Conservation (phyloP, 495 filamentous ascomycete species). For the Filosporella fistucella region DNA sequence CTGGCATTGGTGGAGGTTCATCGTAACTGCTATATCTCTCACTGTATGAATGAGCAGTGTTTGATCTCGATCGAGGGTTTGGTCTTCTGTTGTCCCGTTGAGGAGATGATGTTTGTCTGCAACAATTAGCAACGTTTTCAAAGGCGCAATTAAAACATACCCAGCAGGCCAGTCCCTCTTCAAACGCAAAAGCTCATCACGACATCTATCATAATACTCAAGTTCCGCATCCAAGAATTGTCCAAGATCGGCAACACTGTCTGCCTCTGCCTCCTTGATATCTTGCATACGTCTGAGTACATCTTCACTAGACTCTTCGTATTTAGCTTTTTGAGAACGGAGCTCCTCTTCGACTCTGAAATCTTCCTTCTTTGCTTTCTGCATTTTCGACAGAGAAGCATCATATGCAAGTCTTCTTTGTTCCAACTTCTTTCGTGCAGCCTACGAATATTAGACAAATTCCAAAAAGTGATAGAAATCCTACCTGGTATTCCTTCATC, state of each 20-base stretch:
- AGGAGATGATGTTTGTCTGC: constrained; percentile 15
- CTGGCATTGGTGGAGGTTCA: constrained; percentile 30
- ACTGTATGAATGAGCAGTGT: constrained; percentile 38
- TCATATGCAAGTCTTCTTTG: constrained; percentile 87
- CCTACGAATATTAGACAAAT: constrained; percentile 37
- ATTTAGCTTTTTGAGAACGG: constrained; percentile 87
- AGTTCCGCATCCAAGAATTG: constrained; percentile 87
- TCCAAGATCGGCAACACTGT: constrained; percentile 76
- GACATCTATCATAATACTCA: constrained; percentile 84
- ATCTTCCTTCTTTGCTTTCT: constrained; percentile 91
- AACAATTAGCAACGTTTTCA: constrained; percentile 6
- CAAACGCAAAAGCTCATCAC: constrained; percentile 58
- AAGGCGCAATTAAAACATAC: constrained; percentile 10
- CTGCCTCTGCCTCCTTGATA: constrained; percentile 85
- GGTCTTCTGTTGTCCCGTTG: constrained; percentile 24
- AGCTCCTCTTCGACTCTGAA: constrained; percentile 92
- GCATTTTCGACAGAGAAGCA: constrained; percentile 83
- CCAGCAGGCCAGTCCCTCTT: constrained; percentile 41
- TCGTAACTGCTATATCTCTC: constrained; percentile 37
- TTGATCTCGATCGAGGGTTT: constrained; percentile 37
- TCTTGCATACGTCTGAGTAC: constrained; percentile 93
- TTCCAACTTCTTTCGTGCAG: constrained; percentile 92
- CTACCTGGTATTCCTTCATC: constrained; percentile 96
- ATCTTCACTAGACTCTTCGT: constrained; percentile 93
- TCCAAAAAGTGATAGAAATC: constrained; percentile 2